Evolutionary conservation across 2,329 filamentous ascomycete genomes (phyloP).

Genomic region (Eutypella sp.): DNA sequence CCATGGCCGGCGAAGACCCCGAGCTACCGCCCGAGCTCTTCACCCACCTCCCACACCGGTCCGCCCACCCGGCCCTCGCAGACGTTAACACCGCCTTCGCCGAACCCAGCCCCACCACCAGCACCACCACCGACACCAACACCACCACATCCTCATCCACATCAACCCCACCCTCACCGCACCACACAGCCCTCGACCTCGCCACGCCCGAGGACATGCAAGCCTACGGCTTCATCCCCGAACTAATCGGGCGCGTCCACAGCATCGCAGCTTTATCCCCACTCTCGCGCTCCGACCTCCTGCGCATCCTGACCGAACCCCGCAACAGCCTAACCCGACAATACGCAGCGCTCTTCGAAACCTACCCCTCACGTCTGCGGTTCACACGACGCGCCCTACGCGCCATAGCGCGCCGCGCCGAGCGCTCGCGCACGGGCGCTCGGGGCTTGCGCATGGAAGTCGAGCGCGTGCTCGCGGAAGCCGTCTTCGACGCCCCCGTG

Average conservation of each 20-base stretch:
- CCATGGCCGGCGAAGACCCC: conserved; percentile 44
- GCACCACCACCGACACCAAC: not conserved
- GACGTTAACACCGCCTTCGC: not conserved
- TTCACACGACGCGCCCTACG: conserved; percentile 81
- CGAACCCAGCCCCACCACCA: conserved; percentile 36
- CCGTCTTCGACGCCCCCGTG: conserved; percentile 77
- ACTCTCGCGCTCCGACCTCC: conserved; percentile 61
- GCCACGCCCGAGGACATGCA: conserved; percentile 73
- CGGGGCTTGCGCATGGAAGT: conserved; percentile 75
- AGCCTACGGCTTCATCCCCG: conserved; percentile 85
- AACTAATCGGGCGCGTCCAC: conserved; percentile 92
- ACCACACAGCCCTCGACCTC: conserved; percentile 62
- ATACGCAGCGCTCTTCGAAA: conserved; percentile 81
- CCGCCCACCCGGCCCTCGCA: conserved; percentile 24
- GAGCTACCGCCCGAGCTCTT: conserved; percentile 62
- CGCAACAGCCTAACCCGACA: conserved; percentile 83
- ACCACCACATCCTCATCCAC: conserved; percentile 18
- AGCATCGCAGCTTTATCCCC: conserved; percentile 82
- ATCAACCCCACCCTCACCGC: conserved; percentile 9
- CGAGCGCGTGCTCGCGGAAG: conserved; percentile 71
- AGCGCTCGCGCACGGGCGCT: conserved; percentile 65
- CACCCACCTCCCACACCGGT: conserved; percentile 52
- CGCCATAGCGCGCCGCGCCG: conserved; percentile 68
- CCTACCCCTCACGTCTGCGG: conserved; percentile 70
- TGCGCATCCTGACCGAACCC: conserved; percentile 88